Base-by-base conservation (phyloP, 768 basidiomycete species). In the Boletus sensibilis region DNA sequence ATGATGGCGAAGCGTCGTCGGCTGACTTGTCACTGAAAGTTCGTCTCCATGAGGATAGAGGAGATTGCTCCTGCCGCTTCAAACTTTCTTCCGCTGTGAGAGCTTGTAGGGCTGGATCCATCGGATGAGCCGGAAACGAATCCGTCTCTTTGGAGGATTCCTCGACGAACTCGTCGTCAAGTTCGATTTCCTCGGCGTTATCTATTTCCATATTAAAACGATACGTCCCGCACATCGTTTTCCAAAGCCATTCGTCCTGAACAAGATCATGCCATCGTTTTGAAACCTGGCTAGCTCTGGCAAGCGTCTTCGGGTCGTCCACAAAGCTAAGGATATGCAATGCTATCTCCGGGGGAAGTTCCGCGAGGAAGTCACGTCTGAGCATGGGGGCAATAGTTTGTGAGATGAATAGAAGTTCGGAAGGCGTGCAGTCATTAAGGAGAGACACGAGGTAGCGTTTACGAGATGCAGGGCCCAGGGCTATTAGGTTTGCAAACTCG, bases 231-330 rank as follows among this genome's bases (percentile, higher is more conserved):
- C 88, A 93, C 83, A 96, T 83, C 12, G 78, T 64, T 70, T 83
- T 85, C 95, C 94, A 98, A 12, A 91, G 76, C 59, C 76, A 79
- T 60, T 95, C 92, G 64, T 94, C 93, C 43, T 78, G 72, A 8
- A 87, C 78, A 7, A 97, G 78, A 16, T 69, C 72, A 14, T 79
- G 73, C 95, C 95, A 98, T 47, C 79, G 77, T 51, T 76, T 75
- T 62, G 86, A 88, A 29, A 95, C 94, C 34, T 81, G 78, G 39
- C 81, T 76, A 0, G 88, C 88, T 12, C 90, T 76, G 0, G 84
- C 77, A 11, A 97, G 83, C 0, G 88, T 86, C 41, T 75, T 74
- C 0, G 90, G 86, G 43, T 92, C 87, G 53, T 92, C 84, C 41
- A 96, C 77, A 69, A 86, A 94, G 53, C 79, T 72, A 35, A 97